Evolutionary conservation across 176 grass and related monocot genomes (phyloP).

Genomic region (Saccharum officinarum): DNA sequence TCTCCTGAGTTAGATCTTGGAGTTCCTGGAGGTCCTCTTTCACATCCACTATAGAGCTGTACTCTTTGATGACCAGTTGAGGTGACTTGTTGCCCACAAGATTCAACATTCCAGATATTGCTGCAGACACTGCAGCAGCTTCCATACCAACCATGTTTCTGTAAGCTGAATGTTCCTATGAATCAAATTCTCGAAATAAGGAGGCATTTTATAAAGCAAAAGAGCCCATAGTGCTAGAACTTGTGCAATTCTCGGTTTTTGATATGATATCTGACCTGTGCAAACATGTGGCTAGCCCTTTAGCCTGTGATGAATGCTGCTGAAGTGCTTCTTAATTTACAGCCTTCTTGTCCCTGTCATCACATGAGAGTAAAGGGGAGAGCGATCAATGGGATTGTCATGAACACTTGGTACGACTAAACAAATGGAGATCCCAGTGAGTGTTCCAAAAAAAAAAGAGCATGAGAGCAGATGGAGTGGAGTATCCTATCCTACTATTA

Average conservation of each 20-base stretch:
- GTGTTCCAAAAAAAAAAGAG: too few species aligned
- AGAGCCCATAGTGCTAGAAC: not conserved
- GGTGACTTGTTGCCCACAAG: not conserved
- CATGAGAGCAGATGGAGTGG: too few species aligned
- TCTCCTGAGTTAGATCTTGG: not conserved
- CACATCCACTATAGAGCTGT: not conserved
- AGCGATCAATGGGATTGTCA: too few species aligned
- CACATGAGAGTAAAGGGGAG: too few species aligned
- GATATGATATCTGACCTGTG: not conserved
- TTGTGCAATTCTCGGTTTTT: not conserved
- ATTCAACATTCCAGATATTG: not conserved
- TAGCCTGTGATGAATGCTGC: too few species aligned
- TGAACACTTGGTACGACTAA: too few species aligned
- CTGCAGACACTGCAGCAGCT: not conserved
- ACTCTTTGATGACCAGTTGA: not conserved
- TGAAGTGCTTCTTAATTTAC: too few species aligned
- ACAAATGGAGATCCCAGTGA: too few species aligned
- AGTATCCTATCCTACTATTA: too few species aligned
- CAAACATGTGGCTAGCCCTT: not conserved
- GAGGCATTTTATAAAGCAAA: rapidly evolving
- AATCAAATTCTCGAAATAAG: not conserved
- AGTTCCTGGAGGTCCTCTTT: not conserved
- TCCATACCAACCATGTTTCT: not conserved
- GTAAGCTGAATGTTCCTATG: not conserved
- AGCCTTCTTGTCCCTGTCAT: too few species aligned